Conservation (phyloP, 257 asterid species). For the Ballota nigra region DNA sequence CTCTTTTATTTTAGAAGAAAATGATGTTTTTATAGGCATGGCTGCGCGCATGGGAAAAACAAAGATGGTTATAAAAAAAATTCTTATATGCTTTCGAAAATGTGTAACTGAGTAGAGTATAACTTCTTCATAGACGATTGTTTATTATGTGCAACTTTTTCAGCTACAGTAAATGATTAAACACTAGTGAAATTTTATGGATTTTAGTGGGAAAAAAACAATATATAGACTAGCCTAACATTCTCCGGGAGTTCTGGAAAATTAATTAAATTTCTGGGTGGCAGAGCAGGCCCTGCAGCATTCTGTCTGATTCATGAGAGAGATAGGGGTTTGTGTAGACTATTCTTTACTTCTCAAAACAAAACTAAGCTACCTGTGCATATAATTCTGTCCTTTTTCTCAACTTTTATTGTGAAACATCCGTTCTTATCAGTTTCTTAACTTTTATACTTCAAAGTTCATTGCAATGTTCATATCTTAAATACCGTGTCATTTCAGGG, state of each 20-base stretch:
- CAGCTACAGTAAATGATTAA: background rate
- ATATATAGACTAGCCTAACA: background rate
- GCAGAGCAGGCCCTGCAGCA: background rate
- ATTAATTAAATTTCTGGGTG: background rate
- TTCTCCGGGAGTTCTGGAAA: background rate
- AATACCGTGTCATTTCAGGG: slow-evolving; percentile 60
- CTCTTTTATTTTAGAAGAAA: background rate
- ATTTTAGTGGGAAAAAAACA: background rate
- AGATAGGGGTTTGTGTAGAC: background rate
- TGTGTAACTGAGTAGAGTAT: background rate
- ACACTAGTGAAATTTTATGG: slow-evolving; percentile 4
- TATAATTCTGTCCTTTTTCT: background rate
- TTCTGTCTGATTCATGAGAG: background rate
- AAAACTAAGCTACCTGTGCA: slow-evolving; percentile 10
- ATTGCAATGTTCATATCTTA: slow-evolving; percentile 25
- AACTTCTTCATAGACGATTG: background rate
- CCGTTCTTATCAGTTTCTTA: slow-evolving; percentile 17
- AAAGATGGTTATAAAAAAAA: background rate
- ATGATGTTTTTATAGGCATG: background rate
- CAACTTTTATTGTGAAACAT: background rate
- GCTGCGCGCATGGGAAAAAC: background rate
- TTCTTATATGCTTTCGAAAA: no score
- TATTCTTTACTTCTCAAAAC: background rate
- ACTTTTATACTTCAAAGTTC: slow-evolving; percentile 9
- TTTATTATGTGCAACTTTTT: background rate